A percentile compares a stretch with the other conserved stretches of the same genome.
Conservation (phyloP, 169 alveolate species). For the Plasmodium relictum region DNA sequence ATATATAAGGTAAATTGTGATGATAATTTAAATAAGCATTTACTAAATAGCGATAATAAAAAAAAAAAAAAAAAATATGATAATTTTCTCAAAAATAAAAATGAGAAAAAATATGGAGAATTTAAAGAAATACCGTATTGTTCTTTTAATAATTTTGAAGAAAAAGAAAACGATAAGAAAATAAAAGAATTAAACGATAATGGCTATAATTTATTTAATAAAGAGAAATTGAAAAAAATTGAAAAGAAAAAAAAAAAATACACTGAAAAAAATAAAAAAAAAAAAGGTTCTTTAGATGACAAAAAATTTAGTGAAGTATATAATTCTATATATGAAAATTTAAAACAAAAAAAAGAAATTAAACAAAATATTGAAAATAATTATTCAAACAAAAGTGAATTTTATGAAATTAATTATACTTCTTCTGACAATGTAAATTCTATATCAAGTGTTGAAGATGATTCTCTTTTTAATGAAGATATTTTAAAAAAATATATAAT, state of each 20-base stretch:
- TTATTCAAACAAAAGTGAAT: constrained; percentile 21
- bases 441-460: constrained; percentile 55
- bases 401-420: constrained; percentile 58
- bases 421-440: constrained; percentile 65
- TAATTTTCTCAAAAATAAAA: not conserved
- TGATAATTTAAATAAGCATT: constrained; percentile 4
- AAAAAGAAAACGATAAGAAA: not conserved
- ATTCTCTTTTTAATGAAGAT: constrained; percentile 46
- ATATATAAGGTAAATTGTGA: not conserved
- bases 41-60: constrained; percentile 4
- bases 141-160: constrained; percentile 41
- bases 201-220: constrained; percentile 14
- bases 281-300: constrained; percentile 36
- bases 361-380: constrained; percentile 9
- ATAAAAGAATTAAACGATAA: not conserved
- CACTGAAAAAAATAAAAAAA: constrained; percentile 28
- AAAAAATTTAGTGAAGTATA: constrained; percentile 72
- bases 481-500: constrained; percentile 45
- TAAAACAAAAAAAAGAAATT: constrained; percentile 47
- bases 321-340: constrained; percentile 69
- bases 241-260: constrained; percentile 57
- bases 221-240: constrained; percentile 44
- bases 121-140: constrained; percentile 43
- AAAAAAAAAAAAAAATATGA: constrained; percentile 46
- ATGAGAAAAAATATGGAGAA: not conserved